phyloP scores from a whole-genome alignment of 2,329 filamentous ascomycete genomes.

The Pestalotiopsis sp. region DNA sequence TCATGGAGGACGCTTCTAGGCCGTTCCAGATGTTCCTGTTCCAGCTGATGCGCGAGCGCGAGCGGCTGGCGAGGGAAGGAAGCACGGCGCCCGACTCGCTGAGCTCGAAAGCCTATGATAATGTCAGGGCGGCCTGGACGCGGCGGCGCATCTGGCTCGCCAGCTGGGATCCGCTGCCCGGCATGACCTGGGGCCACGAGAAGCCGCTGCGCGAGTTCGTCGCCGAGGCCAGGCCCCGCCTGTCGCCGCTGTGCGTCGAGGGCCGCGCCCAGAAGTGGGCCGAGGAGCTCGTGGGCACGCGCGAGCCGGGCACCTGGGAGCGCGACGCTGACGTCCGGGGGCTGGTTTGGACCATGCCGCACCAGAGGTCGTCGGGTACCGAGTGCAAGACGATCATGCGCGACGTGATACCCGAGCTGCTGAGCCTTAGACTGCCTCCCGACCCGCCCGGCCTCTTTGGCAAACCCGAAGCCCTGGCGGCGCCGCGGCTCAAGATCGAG shows the following conservation, averaged over 20 bases:
- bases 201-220: constrained; percentile 4
- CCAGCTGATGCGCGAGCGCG: background rate
- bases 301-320: constrained; percentile 5
- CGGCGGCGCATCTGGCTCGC: background rate
- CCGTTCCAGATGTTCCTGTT: background rate
- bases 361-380: background rate
- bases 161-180: constrained; percentile 2
- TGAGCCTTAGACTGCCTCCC: background rate
- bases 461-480: background rate
- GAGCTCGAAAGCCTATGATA: background rate
- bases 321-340: background rate
- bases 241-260: background rate
- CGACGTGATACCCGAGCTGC: background rate
- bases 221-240: background rate
- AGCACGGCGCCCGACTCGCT: background rate
- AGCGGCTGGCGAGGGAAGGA: background rate
- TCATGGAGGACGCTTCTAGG: background rate
- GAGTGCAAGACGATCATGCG: background rate
- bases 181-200: constrained; percentile 5
- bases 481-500: background rate
- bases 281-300: background rate
- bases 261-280: background rate
- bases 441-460: background rate
- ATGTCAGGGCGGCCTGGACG: background rate
- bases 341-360: background rate